Base-by-base conservation (phyloP, 352 stramenopile genomes). In the Globisporangium emineosum region DNA sequence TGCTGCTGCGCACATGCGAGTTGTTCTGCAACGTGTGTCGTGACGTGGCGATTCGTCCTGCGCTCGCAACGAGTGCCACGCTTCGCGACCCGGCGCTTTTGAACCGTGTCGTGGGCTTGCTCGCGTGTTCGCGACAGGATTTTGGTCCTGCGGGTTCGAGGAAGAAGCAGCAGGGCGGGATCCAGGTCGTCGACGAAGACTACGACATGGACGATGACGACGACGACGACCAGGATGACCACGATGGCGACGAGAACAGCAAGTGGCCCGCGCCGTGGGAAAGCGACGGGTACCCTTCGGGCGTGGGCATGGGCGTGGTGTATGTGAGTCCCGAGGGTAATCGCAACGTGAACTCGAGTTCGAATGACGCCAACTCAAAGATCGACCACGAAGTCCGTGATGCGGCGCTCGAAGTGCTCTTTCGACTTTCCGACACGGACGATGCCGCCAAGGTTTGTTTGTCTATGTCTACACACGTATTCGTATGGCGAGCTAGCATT, bases 341-440 rank as follows among this genome's bases (percentile, higher is more conserved):
- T 27, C 77, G 81, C n/a, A 83, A 77, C 53, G 75, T 69, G 0
- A 72, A 69, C 6, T 78, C 76, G 1, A 57, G 37, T 15, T 66
- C 62, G 0, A 68, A 55, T 5, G 79, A 85, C 15, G 71, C 81
- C 6, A 77, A 83, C n/a, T 62, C 68, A 1, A 83, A 87, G 61
- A 65, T 90, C 25, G 86, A 94, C 60, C 77, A 90, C 62, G 80
- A 94, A 68, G 82, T 94, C 64, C 78, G 86, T 7, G 86, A 94
- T 59, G 80, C 82, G 17, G 81, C 76, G 32, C 60, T 94, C 13
- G 83, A 92, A 61, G 79, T 92, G 42, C 69, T 94, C 35, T 90
- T 90, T 54, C 83, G 83, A 37, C 70, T 94, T 5, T 82, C 86
- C 0, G 80, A 90, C 58, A 72, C 72, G 19, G 77, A 88, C 42